Base-by-base conservation (phyloP, 257 asterid species). In the Ophiorrhiza pumila region DNA sequence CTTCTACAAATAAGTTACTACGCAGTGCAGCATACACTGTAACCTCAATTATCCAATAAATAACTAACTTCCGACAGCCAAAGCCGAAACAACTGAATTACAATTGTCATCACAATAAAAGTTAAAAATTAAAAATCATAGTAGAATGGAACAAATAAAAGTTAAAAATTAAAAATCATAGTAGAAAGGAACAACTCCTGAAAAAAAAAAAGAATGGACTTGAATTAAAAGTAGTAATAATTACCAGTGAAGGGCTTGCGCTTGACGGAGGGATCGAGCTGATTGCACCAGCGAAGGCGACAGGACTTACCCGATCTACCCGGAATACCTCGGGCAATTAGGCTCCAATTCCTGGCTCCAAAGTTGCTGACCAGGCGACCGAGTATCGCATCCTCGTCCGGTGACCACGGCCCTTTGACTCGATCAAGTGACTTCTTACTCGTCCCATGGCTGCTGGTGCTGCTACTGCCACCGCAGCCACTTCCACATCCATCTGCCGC, bases 391-490 rank as follows among this genome's bases (percentile, higher is more conserved):
- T 92, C 98, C 83, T 92, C 97, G 20, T 90, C 95, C 6, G 84
- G 94, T 34, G 97, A 92, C 98, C 98, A 92, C 61, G 98, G 97
- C 23, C 98, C 98, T 84, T 87, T 90, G 62, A 90, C 96, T 74
- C 86, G 86, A 81, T 87, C 92, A 27, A 75, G 78, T 22, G 82
- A 78, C 72, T 79, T 83, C 72, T 75, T 83, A 66, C 78, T 69
- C 65, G 31, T 49, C 20, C 68, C 78, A 25, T 66, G 75, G 35
- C 86, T 82, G 61, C 81, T 69, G 58, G 55, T 57, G 63, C 86
- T 78, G 47, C 68, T 72, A 6, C 73, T 75, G 42, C 80, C 72
- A 18, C 72, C 83, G 39, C 60, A 39, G 39, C 80, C 90, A 22
- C 78, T 65, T 55, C 81, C 84, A 68, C 67, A 75, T 45, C 78